Conservation (phyloP, 148 eudicot genomes). For the Silene uniflora region DNA sequence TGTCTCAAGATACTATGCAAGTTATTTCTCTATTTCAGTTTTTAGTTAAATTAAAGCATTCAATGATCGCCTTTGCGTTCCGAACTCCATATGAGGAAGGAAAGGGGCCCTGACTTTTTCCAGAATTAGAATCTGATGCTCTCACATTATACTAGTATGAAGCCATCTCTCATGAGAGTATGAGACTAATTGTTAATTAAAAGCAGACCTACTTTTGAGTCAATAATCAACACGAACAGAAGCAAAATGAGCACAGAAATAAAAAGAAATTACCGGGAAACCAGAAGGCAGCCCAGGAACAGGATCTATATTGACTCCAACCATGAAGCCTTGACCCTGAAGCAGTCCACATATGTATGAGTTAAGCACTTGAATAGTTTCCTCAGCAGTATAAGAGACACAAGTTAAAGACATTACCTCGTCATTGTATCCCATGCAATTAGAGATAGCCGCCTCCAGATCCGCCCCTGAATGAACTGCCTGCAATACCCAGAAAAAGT, state of each 20-base stretch:
- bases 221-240: neutral
- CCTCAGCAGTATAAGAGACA: constrained; percentile 12
- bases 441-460: constrained; percentile 85
- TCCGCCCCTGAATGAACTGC: constrained; percentile 99
- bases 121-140: too few species aligned
- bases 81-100: too few species aligned
- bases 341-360: constrained; percentile 14
- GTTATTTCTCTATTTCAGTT: too few species aligned
- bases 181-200: too few species aligned
- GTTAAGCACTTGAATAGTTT: neutral
- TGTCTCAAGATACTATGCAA: neutral
- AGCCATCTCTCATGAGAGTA: too few species aligned
- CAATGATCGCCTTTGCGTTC: too few species aligned
- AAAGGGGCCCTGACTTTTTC: too few species aligned
- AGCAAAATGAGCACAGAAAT: neutral
- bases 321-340: constrained; percentile 99
- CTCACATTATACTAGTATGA: too few species aligned
- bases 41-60: too few species aligned
- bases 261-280: constrained; percentile 47
- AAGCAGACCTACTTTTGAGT: too few species aligned
- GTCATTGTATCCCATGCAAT: constrained; percentile 84
- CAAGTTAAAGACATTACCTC: constrained; percentile 47
- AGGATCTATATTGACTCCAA: constrained; percentile 93
- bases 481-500: constrained; percentile 44
- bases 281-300: constrained; percentile 86